Evolutionary conservation across 208 protist genomes (phyloP).

Genomic region (Trypanosoma congolense): DNA sequence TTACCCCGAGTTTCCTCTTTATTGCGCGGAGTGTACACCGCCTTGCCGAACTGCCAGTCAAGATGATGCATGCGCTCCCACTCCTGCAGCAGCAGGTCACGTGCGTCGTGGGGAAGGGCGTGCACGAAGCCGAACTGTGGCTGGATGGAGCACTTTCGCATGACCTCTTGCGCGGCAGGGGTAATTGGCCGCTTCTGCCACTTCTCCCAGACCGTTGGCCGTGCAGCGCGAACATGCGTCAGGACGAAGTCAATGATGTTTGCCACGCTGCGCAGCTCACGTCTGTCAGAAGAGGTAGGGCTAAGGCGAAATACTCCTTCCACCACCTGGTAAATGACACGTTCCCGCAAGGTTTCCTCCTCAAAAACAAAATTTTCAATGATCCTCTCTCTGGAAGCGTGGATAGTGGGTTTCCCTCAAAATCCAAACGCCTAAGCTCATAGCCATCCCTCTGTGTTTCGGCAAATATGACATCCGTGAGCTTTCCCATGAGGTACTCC

Average conservation of each 20-base stretch:
- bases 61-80: constrained; percentile 88
- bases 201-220: constrained; percentile 13
- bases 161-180: constrained; percentile 48
- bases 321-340: constrained; percentile 79
- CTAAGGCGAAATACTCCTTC: constrained; percentile 83
- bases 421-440: constrained; percentile 87
- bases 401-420: constrained; percentile 90
- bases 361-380: constrained; percentile 88
- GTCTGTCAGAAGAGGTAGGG: constrained; percentile 66
- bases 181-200: constrained; percentile 30
- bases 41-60: constrained; percentile 91
- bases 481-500: constrained; percentile 67
- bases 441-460: constrained; percentile 89
- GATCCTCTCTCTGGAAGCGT: constrained; percentile 78
- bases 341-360: constrained; percentile 86
- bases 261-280: constrained; percentile 77
- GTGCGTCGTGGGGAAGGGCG: constrained; percentile 76
- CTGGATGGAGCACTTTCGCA: constrained; percentile 69
- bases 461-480: constrained; percentile 83
- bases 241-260: constrained; percentile 84
- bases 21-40: constrained; percentile 70
- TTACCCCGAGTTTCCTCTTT: constrained; percentile 77
- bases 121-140: constrained; percentile 82
- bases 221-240: constrained; percentile 69
- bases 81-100: constrained; percentile 69